phyloP scores from a whole-genome alignment of 2,329 filamentous ascomycete species.

The Epichloe baconii region DNA sequence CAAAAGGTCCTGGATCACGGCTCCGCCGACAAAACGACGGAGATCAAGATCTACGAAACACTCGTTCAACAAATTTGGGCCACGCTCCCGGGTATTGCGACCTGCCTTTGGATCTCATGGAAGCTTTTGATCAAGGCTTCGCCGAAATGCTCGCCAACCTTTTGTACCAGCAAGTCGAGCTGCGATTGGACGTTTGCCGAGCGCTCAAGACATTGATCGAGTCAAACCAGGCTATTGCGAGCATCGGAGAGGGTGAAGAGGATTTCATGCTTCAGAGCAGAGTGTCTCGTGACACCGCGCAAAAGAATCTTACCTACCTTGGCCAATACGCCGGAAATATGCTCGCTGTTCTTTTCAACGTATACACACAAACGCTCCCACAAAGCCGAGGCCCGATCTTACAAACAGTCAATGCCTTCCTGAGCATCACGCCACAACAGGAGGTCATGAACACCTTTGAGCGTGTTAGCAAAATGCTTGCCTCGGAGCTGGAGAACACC shows the following conservation, averaged over 20 bases:
- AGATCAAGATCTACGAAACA: conserved; percentile 96
- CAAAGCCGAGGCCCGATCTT: conserved; percentile 84
- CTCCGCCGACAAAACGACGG: conserved; percentile 76
- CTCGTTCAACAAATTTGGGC: conserved; percentile 94
- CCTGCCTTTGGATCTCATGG: conserved; percentile 63
- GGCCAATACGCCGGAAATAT: conserved; percentile 73
- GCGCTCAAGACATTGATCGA: conserved; percentile 79
- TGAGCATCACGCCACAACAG: conserved; percentile 68
- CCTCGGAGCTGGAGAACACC: conserved; percentile 48
- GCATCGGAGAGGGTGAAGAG: conserved; percentile 54
- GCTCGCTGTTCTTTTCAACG: conserved; percentile 94
- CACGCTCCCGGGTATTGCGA: conserved; percentile 86
- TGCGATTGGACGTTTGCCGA: conserved; percentile 78
- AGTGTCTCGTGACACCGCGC: conserved; percentile 60
- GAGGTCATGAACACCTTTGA: conserved; percentile 83
- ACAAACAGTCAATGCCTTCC: conserved; percentile 85
- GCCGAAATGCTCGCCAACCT: conserved; percentile 86
- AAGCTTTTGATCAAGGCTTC: conserved; percentile 74
- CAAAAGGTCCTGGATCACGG: conserved; percentile 78
- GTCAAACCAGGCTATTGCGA: conserved; percentile 72
- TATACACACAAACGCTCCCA: conserved; percentile 91
- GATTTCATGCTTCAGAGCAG: conserved; percentile 66
- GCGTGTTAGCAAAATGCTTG: conserved; percentile 74
- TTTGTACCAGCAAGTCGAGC: conserved; percentile 79
- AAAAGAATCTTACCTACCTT: conserved; percentile 71